Conservation (phyloP, 768 basidiomycete species). For the Tricholomella constricta region DNA sequence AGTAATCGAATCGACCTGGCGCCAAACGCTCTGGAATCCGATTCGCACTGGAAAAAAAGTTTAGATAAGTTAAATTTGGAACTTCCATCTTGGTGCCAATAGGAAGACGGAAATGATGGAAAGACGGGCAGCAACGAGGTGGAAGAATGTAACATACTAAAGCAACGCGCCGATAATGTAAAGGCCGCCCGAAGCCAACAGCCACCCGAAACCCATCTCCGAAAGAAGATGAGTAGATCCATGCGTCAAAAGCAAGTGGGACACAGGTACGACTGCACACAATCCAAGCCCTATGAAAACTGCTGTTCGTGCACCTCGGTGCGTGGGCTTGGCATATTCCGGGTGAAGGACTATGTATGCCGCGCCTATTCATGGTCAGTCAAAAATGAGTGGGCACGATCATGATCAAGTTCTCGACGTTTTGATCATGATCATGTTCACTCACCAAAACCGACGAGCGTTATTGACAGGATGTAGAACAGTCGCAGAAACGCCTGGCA, state of each 20-base stretch:
- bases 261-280: slow-evolving; percentile 66
- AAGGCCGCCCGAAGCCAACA: slow-evolving; percentile 66
- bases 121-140: slow-evolving; percentile 15
- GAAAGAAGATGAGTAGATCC: slow-evolving; percentile 54
- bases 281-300: slow-evolving; percentile 82
- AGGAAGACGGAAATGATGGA: slow-evolving; percentile 20
- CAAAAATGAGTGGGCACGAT: slow-evolving; percentile 7
- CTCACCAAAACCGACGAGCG: slow-evolving; percentile 60
- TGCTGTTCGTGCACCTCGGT: slow-evolving; percentile 73
- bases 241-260: slow-evolving; percentile 62
- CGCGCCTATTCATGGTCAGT: slow-evolving; percentile 43
- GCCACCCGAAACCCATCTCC: slow-evolving; percentile 73
- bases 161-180: slow-evolving; percentile 82
- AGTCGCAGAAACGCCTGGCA: slow-evolving; percentile 56
- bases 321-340: slow-evolving; percentile 72
- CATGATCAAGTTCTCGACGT: slow-evolving; percentile 7
- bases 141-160: slow-evolving; percentile 60
- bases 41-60: slow-evolving; percentile 61
- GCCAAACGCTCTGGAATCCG: slow-evolving; percentile 75
- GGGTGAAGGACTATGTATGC: slow-evolving; percentile 80
- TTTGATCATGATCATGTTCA: slow-evolving; percentile 26
- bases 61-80: slow-evolving; percentile 17
- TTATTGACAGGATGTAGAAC: slow-evolving; percentile 57
- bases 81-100: slow-evolving; percentile 16
- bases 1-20: slow-evolving; percentile 79